Evolutionary conservation across 208 protist genomes (phyloP), one percentile per base, ranked within the genome.

Genomic region (Blastocrithidia nonstop): DNA sequence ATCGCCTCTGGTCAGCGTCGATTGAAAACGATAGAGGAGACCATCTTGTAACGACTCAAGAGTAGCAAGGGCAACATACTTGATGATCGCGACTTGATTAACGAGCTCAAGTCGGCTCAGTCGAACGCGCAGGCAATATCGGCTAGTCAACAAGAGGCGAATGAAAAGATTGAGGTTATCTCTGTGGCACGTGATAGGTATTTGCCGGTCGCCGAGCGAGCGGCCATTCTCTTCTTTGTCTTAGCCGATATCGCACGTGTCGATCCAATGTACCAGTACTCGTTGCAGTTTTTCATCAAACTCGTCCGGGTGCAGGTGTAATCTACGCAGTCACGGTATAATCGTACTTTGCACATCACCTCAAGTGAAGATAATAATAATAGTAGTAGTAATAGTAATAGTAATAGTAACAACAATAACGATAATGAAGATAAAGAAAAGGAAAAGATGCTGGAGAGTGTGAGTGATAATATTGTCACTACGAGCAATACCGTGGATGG

Each of bases 231-330:
- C n/a, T 98, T 95, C 69, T 98, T 97, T 61, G 79, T 88, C 31
- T 65, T 96, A 1, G 76, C 94, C 3, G 84, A 96, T 50, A 69
- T 98, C 31, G 62, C 78, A 15, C 66, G 79, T 17, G 92, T 98
- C 46, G 96, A 98, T 64, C 94, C 95, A 19, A 98, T 99, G 95
- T 99, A 99, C 62, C 93, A 98, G 75, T 98, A 97, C 71, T 98
- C 95, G 17, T 69, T 99, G 26, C 81, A 95, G 46, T 99, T 96
- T 67, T 99, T 98, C 57, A 83, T 86, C 15, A 90, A 93, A 35
- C 72, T 98, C 26, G 95, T 98, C 49, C 69, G 79, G 43, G 50
- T 76, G 36, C 74, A 81, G 48, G 68, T 98, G 20, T 63, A 83
- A 29, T 90, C 77, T 9, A 54, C 40, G 54, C 85, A 88, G 43